Base-by-base conservation (phyloP, 1,284 basidiomycete genomes). In the Moesziomyces parantarcticus region DNA sequence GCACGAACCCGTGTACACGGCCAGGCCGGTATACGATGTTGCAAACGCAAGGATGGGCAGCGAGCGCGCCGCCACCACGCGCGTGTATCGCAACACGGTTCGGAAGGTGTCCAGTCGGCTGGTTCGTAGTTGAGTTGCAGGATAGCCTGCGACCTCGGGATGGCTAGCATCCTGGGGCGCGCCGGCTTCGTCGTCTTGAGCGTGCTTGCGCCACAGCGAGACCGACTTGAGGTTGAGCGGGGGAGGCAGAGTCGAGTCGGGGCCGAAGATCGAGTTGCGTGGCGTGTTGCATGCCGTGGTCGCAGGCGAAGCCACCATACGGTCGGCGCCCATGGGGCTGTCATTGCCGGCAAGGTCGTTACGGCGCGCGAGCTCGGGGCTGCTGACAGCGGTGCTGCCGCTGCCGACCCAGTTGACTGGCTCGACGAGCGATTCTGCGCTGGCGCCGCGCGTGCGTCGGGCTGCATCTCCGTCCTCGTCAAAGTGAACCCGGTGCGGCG, bases 1-100 rank as follows among this genome's bases (percentile, higher is more conserved):
- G 84, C 93, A 94, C 41, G 91, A 90, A 41, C 93, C 91, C 62
- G 92, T 91, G 83, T 94, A 95, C 8, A 90, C 86, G 11, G 91
- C 88, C 23, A 92, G 86, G 1, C 93, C 93, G 0, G 88, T 87
- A 34, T 92, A 77, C 18, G 89, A 69, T 75, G 90, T 88, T 36
- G 86, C 88, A 62, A 91, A 90, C 5, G 88, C 92, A 29, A 90
- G 88, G 50, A 92, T 86, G 5, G 93, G 88, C 9, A 93, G 85
- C 4, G 82, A 80, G 36, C 90, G 87, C 76, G 92, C 91, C 4
- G 89, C 66, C 1, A 65, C 65, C 6, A 79, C 69, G 45, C 75
- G 74, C 6, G 69, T 51, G 44, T 70, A 73, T 14, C 70, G 51
- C 9, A 74, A 6, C 8, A 73, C 21, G n/a, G 51, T 44, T 2